A percentile compares a stretch with the other conserved stretches of the same genome.
phyloP scores from a whole-genome alignment of 441 rosid genomes.

The Iberis amara region DNA sequence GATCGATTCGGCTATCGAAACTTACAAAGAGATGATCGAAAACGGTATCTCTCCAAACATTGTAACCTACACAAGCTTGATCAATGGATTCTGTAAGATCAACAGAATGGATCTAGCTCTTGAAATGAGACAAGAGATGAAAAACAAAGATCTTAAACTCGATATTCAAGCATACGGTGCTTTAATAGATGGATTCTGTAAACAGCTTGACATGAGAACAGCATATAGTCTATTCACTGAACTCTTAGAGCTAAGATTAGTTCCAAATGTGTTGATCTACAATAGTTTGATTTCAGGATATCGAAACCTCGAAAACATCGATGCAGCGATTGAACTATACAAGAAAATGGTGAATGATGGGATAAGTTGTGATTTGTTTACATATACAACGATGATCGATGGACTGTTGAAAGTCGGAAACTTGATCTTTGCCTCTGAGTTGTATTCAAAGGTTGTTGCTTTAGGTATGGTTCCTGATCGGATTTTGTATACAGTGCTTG shows the following conservation, averaged over 20 bases:
- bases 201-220: conserved; percentile 38
- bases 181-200: conserved; percentile 58
- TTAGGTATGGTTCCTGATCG: conserved; percentile 60
- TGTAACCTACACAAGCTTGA: conserved; percentile 49
- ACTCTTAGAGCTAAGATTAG: conserved; percentile 52
- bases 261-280: conserved; percentile 44
- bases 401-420: conserved; percentile 61
- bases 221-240: conserved; percentile 54
- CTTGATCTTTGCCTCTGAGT: conserved; percentile 51
- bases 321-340: conserved; percentile 49
- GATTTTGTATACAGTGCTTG: conserved; percentile 50
- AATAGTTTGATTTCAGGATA: conserved; percentile 54
- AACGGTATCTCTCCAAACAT: conserved; percentile 38
- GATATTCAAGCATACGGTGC: conserved; percentile 55
- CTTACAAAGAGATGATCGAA: conserved; percentile 47
- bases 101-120: conserved; percentile 61
- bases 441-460: conserved; percentile 62
- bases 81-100: conserved; percentile 53
- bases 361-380: conserved; percentile 43
- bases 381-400: conserved; percentile 57
- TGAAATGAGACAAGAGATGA: conserved; percentile 47
- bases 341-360: conserved; percentile 50
- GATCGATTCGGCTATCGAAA: conserved; percentile 37
- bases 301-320: conserved; percentile 43
- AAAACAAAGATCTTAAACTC: conserved; percentile 41